Conservation (phyloP, 768 basidiomycete genomes). For the Phaffia australis region DNA sequence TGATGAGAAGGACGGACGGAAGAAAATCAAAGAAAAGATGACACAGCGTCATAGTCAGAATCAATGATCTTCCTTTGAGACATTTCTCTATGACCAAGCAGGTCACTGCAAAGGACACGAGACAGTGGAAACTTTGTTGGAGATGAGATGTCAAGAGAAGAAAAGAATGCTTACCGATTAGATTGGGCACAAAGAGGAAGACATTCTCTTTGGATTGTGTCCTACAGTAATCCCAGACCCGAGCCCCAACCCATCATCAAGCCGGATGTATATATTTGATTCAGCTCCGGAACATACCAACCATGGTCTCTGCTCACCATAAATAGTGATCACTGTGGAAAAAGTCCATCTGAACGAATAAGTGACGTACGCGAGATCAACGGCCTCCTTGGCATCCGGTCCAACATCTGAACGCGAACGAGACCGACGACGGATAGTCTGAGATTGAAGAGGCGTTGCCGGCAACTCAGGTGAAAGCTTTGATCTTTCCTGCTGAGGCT, state of each 20-base stretch:
- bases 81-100: too few relatives aligned
- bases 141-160: background rate
- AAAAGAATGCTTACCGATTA: constrained; percentile 59
- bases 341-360: constrained; percentile 41
- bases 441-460: too few relatives aligned
- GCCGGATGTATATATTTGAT: too few relatives aligned
- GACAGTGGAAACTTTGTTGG: background rate
- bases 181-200: constrained; percentile 91
- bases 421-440: constrained; percentile 1
- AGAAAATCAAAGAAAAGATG: background rate
- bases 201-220: constrained; percentile 62
- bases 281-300: too few relatives aligned
- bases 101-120: background rate
- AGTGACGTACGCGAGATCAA: constrained; percentile 68
- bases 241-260: too few relatives aligned
- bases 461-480: too few relatives aligned
- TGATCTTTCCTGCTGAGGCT: too few relatives aligned
- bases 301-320: too few relatives aligned
- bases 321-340: background rate
- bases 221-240: background rate
- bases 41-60: background rate
- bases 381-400: constrained; percentile 64
- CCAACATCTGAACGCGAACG: constrained; percentile 2
- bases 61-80: too few relatives aligned
- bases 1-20: constrained; percentile 2